These are phyloP conservation scores for Mallotus repandus DNA, from an alignment of 441 rosid genomes.

Conservation along the genomic window DNA sequence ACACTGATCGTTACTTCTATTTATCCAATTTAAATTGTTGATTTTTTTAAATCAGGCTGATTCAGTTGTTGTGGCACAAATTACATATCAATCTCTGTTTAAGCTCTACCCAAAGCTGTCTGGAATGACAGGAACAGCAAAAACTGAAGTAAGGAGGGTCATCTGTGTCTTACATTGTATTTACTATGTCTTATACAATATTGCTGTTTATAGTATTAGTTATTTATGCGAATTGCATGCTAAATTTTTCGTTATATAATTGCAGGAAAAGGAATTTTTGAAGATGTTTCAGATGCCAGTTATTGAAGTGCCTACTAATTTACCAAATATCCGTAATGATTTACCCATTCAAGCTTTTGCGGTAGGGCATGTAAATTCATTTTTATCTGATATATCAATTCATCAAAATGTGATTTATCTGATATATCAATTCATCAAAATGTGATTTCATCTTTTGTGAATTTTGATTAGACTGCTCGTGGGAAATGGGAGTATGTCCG, in stretches of 20 bases:
- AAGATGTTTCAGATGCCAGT: slow-evolving; percentile 95
- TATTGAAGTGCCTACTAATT: slow-evolving; percentile 93
- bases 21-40: slow-evolving; percentile 22
- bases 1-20: neutral
- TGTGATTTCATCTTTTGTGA: slow-evolving; percentile 11
- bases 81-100: slow-evolving; percentile 94
- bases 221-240: neutral
- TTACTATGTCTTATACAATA: neutral
- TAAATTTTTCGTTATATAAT: slow-evolving; percentile 22
- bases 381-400: neutral
- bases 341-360: slow-evolving; percentile 96
- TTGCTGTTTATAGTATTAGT: neutral
- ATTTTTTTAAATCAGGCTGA: slow-evolving; percentile 56
- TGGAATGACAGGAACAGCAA: slow-evolving; percentile 99
- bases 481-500: slow-evolving; percentile 93
- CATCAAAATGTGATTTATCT: neutral
- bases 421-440: no score
- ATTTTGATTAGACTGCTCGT: slow-evolving; percentile 66
- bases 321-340: slow-evolving; percentile 86
- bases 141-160: slow-evolving; percentile 74
- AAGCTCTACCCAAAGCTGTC: slow-evolving; percentile 97
- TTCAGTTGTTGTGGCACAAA: slow-evolving; percentile 96
- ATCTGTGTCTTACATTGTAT: neutral
- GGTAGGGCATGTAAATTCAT: slow-evolving; percentile 38
- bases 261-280: slow-evolving; percentile 93